Evolutionary conservation across 257 asterid genomes (phyloP), one percentile per base, ranked within the genome.

Genomic region (Solanum chilense): DNA sequence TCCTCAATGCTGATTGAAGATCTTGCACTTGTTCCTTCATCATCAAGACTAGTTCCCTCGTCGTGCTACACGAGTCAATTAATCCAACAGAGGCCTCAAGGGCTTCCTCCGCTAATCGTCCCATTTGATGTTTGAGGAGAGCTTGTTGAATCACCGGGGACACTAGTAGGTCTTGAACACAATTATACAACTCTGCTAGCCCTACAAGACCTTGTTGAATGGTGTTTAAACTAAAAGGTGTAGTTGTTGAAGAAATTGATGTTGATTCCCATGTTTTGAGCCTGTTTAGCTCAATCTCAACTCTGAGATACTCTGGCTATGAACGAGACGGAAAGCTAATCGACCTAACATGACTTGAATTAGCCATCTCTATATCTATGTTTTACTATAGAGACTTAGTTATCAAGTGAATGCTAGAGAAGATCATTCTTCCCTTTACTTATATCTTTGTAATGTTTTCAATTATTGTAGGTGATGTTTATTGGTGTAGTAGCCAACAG

Each of bases 261-360:
- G 85, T 29, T 10, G 85, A 33, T 11, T 91, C 76, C 73, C 58
- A 66, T 8, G 92, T 90, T 82, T 86, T 92, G 31, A 91, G 88
- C 87, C 69, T 80, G 25, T 80, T 80, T 80, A 80, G 29, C 68
- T 80, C 68, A 47, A 80, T 80, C 85, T 80, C 68, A 80, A 80
- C 45, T 80, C 90, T 90, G 64, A 93, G 78, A 42, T 89, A 84
- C 47, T 74, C 82, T 49, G 92, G 93, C 45, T 86, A 90, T 16
- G 91, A 86, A 73, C 95, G 87, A 66, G 95, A 87, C 29, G 97
- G 95, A 33, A 94, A 90, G 78, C 96, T 93, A 23, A 91, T 92
- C 44, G 94, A 94, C 83, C 97, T 93, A 9, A 84, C 70, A 77
- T 90, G 93, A 84, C n/a, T n/a, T n/a, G n/a, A n/a, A n/a, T n/a